A percentile compares a stretch with the other conserved stretches of the same genome.
These are phyloP conservation scores for Stagonosporopsis chrysanthemi DNA, from an alignment of 2,329 filamentous ascomycete species.

Conservation along the genomic window DNA sequence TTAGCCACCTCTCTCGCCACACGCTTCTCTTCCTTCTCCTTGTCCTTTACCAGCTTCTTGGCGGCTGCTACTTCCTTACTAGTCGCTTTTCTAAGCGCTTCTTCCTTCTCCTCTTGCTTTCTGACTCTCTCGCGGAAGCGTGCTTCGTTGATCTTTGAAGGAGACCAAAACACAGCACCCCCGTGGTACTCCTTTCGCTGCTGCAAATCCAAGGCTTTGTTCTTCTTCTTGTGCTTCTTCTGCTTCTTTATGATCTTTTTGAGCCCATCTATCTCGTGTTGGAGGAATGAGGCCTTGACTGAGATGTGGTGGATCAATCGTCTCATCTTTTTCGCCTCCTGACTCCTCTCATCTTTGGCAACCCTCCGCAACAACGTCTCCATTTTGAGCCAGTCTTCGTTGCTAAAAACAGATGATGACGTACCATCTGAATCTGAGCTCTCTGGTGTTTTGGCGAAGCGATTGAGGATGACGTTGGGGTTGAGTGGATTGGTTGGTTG, in stretches of 20 bases:
- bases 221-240: neutral
- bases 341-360: neutral
- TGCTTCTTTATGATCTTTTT: neutral
- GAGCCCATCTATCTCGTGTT: neutral
- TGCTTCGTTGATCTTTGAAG: neutral
- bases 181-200: neutral
- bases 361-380: neutral
- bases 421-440: neutral
- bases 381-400: constrained; percentile 1
- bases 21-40: too few relatives aligned
- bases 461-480: neutral
- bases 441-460: neutral
- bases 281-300: neutral
- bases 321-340: neutral
- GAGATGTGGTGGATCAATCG: neutral
- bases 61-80: too few relatives aligned
- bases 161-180: neutral
- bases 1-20: too few relatives aligned
- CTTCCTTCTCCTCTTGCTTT: too few relatives aligned
- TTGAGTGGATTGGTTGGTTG: too few relatives aligned
- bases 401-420: neutral
- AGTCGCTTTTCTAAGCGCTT: too few relatives aligned
- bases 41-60: too few relatives aligned
- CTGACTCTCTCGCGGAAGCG: neutral
- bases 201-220: neutral